These are phyloP conservation scores for Pythium sukuiense DNA, from an alignment of 352 stramenopile genomes.

Conservation along the genomic window DNA sequence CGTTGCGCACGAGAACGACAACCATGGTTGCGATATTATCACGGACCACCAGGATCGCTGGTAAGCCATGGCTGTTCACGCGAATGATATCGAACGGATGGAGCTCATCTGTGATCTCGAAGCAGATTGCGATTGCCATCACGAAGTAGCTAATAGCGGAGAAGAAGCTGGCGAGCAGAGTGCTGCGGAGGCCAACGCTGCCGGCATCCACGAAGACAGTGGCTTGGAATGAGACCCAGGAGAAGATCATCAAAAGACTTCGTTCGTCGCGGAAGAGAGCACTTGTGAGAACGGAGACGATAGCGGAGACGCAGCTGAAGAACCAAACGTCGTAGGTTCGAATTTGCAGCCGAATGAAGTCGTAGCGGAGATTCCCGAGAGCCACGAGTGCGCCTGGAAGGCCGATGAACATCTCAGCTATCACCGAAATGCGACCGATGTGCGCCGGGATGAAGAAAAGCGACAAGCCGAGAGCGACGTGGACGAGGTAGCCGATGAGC, in stretches of 20 bases:
- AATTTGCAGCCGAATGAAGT: conserved; percentile 17
- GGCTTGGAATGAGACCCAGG: conserved; percentile 1
- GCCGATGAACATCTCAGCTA: background rate
- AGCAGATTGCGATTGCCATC: background rate
- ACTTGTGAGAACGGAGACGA: conserved; percentile 2
- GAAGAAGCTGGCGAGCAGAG: conserved; percentile 13
- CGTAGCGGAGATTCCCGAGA: conserved; percentile 15
- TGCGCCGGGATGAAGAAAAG: conserved; percentile 10
- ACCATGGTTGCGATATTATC: conserved; percentile 13
- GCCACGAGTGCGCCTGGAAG: conserved; percentile 8
- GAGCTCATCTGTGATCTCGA: conserved; percentile 4
- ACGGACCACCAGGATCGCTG: background rate
- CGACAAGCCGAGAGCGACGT: background rate
- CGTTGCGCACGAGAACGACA: conserved; percentile 13
- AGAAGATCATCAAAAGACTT: background rate
- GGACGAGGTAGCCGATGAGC: background rate
- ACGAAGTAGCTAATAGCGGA: conserved; percentile 1
- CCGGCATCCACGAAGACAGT: conserved; percentile 24
- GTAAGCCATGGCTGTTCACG: conserved; percentile 16
- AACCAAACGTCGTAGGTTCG: conserved; percentile 29
- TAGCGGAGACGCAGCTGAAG: conserved; percentile 6
- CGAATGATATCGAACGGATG: conserved; percentile 10
- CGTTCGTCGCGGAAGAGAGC: conserved; percentile 12
- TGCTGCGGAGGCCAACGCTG: background rate
- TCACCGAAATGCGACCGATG: background rate